Evolutionary conservation across 306 rosid genomes (phyloP).

Genomic region (Cucurbita ficifolia): DNA sequence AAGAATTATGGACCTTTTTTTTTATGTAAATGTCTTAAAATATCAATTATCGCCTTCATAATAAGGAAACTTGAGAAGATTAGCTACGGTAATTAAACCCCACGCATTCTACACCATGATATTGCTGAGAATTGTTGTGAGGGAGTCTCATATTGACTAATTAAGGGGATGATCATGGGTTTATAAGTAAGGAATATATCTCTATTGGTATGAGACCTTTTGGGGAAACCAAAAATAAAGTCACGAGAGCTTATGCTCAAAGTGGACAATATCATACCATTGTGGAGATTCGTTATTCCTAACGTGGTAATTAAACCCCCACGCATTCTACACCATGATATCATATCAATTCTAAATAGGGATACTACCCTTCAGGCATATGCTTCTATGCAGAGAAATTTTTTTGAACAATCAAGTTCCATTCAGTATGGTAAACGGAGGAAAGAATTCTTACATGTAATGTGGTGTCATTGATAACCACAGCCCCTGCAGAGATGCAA

Average conservation of each 20-base stretch:
- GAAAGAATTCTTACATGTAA: constrained; percentile 41
- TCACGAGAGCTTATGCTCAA: too few relatives aligned
- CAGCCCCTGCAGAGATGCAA: constrained; percentile 75
- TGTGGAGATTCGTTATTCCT: too few relatives aligned
- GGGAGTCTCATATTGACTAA: too few relatives aligned
- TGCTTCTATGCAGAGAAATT: neutral
- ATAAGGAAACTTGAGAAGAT: neutral
- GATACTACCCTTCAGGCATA: neutral
- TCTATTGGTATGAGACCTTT: too few relatives aligned
- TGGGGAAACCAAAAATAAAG: too few relatives aligned
- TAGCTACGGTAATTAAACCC: neutral
- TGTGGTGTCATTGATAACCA: constrained; percentile 70
- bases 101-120: neutral
- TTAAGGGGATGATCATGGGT: too few relatives aligned
- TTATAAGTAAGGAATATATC: too few relatives aligned
- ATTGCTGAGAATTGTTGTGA: too few relatives aligned
- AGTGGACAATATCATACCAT: too few relatives aligned
- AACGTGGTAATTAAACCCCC: neutral
- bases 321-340: neutral
- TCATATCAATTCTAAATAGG: neutral
- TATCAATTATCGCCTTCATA: neutral
- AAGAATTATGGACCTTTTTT: neutral
- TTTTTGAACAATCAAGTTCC: neutral
- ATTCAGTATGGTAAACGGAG: neutral
- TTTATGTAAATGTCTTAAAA: neutral